phyloP scores from a whole-genome alignment of 2,329 filamentous ascomycete species.

The Drechslerella coelobrocha region DNA sequence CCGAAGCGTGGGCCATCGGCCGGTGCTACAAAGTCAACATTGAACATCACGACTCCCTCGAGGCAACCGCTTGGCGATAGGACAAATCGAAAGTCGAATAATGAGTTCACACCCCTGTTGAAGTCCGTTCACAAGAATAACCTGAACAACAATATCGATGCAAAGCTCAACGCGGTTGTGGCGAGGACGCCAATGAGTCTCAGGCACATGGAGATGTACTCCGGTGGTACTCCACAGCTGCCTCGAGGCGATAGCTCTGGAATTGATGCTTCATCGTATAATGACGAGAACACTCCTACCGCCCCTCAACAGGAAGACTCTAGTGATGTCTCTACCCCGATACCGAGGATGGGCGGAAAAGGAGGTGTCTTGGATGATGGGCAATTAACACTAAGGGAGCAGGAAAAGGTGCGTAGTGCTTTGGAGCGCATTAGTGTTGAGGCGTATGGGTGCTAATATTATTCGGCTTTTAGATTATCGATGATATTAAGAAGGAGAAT shows the following conservation, averaged over 20 bases:
- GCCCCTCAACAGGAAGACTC: conserved; percentile 75
- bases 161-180: conserved; percentile 66
- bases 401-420: conserved; percentile 74
- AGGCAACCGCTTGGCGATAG: conserved; percentile 32
- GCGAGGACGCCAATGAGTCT: conserved; percentile 73
- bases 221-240: conserved; percentile 74
- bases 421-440: neutral
- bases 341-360: conserved; percentile 71
- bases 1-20: conserved; percentile 31
- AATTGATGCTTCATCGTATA: conserved; percentile 70
- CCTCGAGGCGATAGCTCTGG: conserved; percentile 73
- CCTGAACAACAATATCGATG: conserved; percentile 69
- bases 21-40: conserved; percentile 34
- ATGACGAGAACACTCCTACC: conserved; percentile 72
- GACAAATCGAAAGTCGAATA: conserved; percentile 36
- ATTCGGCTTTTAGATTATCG: conserved; percentile 68
- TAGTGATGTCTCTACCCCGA: conserved; percentile 81
- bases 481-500: conserved; percentile 97
- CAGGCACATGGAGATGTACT: conserved; percentile 65
- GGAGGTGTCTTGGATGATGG: conserved; percentile 80
- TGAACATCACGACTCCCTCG: conserved; percentile 45
- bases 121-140: conserved; percentile 77
- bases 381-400: conserved; percentile 87
- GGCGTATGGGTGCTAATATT: conserved; percentile 18
- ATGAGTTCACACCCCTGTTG: conserved; percentile 90